Percentiles rank a stretch among this genome's conserved stretches.
These are phyloP conservation scores for Cyclostephanos tholiformis DNA, from an alignment of 108 stramenopile genomes.

Conservation along the genomic window DNA sequence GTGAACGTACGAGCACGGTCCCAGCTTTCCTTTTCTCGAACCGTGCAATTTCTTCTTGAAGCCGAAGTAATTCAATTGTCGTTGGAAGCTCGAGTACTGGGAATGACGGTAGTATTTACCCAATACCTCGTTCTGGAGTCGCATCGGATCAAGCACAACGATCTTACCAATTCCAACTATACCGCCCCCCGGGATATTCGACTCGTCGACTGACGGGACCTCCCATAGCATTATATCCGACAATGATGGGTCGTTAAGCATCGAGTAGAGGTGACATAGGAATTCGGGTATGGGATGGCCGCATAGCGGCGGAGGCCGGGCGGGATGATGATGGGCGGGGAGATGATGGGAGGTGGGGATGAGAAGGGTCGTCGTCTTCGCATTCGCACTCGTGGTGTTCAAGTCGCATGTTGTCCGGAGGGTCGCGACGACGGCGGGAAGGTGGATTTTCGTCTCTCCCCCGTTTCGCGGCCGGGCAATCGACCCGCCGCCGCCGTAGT, in stretches of 20 bases:
- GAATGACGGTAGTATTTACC: slow-evolving; percentile 61
- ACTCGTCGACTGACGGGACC: slow-evolving; percentile 31
- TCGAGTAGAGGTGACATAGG: slow-evolving; percentile 55
- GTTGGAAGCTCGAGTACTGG: slow-evolving; percentile 52
- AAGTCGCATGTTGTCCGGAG: not conserved
- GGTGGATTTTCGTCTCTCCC: too few species aligned
- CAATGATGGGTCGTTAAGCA: slow-evolving; percentile 40
- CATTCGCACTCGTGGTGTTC: too few species aligned
- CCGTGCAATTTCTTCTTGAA: slow-evolving; percentile 57
- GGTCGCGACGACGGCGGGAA: too few species aligned
- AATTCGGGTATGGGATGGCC: slow-evolving; percentile 47
- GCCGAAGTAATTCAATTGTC: slow-evolving; percentile 65
- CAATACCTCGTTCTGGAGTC: slow-evolving; percentile 41
- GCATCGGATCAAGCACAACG: slow-evolving; percentile 46
- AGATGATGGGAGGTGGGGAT: too few species aligned
- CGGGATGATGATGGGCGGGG: not conserved
- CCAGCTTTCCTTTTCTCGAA: slow-evolving; percentile 45
- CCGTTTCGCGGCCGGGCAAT: too few species aligned
- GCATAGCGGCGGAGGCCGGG: not conserved
- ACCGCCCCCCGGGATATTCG: slow-evolving; percentile 23
- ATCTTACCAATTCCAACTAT: slow-evolving; percentile 38
- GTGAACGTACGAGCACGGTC: slow-evolving; percentile 57
- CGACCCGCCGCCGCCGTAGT: not conserved
- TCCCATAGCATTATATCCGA: slow-evolving; percentile 43
- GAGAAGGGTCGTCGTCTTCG: too few species aligned